Base-by-base conservation (phyloP, 345 rosid species). In the Aquilaria sinensis region DNA sequence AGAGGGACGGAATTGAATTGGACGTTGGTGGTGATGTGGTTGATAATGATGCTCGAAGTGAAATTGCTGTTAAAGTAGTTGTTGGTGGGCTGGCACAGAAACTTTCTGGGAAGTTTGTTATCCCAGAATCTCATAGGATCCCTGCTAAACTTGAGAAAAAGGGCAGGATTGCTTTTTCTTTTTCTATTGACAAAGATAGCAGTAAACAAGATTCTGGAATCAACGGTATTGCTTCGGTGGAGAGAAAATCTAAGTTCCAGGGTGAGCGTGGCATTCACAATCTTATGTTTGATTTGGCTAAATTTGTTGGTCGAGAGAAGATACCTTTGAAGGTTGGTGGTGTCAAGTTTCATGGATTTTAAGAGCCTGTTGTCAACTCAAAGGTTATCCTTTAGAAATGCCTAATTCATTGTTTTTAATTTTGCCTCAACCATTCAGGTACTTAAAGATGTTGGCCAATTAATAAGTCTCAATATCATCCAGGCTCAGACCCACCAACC, bases 321-420 rank as follows among this genome's bases (percentile, higher is more conserved):
- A 88, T 93, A 80, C 91, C 98, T 23, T 47, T 83, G 74, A 88
- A 93, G 97, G 98, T 90, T 31, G 60, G 78, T 73, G 78, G 41
- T 15, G 53, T 37, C 3, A 2, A 13, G 13, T 61, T 63, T 58
- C 51, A 43, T 52, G 37, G 12, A 37, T 37, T 37, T 9, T 37
- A 37, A 37, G 43, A 5, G 43, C 43, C 43, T 37, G 43, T 37
- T 37, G 8, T 37, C 2, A 37, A 5, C 43, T 37, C 2, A 37
- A 37, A 37, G 5, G 1, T 37, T 4, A 37, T 37, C 43, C 8
- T 37, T 9, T 37, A 9, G 8, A 37, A 9, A 37, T 16, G 4
- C 53, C 9, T 31, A 16, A 52, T 69, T 56, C 53, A 48, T 64
- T 49, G 55, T 58, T 53, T 65, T 11, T 55, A 66, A 57, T 65